Evolutionary conservation across 768 basidiomycete genomes (phyloP).

Genomic region (Russula abietina): DNA sequence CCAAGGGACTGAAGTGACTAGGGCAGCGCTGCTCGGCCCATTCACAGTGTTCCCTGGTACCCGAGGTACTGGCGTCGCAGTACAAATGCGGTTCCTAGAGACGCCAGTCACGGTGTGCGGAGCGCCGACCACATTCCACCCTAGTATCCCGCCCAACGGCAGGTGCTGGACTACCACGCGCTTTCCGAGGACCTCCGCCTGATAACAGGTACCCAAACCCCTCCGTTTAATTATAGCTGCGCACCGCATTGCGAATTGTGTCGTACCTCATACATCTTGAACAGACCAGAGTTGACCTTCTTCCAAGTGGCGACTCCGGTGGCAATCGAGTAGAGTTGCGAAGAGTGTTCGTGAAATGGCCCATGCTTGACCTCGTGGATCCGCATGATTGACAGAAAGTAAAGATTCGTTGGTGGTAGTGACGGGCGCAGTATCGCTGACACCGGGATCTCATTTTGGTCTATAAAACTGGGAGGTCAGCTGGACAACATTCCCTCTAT

Average conservation of each 20-base stretch:
- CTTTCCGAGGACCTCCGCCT: conserved; percentile 90
- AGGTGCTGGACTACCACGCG: conserved; percentile 96
- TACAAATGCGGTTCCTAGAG: neutral
- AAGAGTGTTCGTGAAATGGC: conserved; percentile 89
- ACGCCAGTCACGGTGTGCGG: neutral
- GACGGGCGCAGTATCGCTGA: conserved; percentile 54
- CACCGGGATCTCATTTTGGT: conserved; percentile 59
- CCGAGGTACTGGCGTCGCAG: conserved; percentile 26
- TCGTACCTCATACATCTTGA: conserved; percentile 91
- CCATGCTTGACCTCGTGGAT: conserved; percentile 78
- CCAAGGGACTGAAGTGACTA: conserved; percentile 14
- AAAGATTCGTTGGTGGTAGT: conserved; percentile 64
- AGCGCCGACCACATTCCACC: conserved; percentile 44
- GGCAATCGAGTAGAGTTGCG: conserved; percentile 82
- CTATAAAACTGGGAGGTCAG: conserved; percentile 33
- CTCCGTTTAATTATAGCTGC: neutral
- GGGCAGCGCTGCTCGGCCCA: conserved; percentile 1
- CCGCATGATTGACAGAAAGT: conserved; percentile 71
- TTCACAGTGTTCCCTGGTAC: conserved; percentile 10
- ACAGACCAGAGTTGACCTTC: conserved; percentile 84
- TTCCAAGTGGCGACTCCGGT: conserved; percentile 83
- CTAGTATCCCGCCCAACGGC: conserved; percentile 73
- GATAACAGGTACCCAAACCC: neutral
- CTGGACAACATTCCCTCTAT: neutral
- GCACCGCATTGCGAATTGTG: neutral